Percentiles rank a stretch among this genome's conserved stretches.
Conservation (phyloP, 345 rosid genomes). For the Streptanthus diversifolius region DNA sequence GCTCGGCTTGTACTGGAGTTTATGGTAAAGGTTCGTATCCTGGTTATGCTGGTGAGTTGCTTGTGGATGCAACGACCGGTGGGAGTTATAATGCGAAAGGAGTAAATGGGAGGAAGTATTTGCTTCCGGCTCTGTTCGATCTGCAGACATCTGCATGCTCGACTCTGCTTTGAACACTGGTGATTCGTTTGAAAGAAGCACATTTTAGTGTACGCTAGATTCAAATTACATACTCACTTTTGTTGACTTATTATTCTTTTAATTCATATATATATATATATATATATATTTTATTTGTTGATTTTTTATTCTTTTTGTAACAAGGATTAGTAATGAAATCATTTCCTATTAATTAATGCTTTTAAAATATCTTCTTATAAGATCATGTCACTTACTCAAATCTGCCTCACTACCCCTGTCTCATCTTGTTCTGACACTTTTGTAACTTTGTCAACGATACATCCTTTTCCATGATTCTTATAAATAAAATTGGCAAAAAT, state of each 20-base stretch:
- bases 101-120: slow-evolving; percentile 57
- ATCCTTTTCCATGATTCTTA: too few species aligned
- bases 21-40: slow-evolving; percentile 80
- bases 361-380: too few species aligned
- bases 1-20: slow-evolving; percentile 69
- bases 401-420: too few species aligned
- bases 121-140: slow-evolving; percentile 73
- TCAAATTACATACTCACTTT: not conserved
- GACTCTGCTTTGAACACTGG: slow-evolving; percentile 42
- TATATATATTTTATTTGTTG: too few species aligned
- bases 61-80: slow-evolving; percentile 53
- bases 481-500: too few species aligned
- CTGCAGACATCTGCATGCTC: slow-evolving; percentile 57
- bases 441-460: too few species aligned
- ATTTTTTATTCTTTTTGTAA: not conserved
- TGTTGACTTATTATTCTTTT: not conserved
- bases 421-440: too few species aligned
- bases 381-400: too few species aligned
- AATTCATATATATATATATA: too few species aligned
- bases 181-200: not conserved
- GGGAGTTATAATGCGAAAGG: slow-evolving; percentile 73
- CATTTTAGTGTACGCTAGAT: not conserved
- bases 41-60: too few species aligned
- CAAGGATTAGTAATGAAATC: not conserved
- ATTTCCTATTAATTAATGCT: not conserved